Percentiles rank a stretch among this genome's conserved stretches.
Conservation (phyloP, 805 yeast species). For the Ogataea nonfermentans region DNA sequence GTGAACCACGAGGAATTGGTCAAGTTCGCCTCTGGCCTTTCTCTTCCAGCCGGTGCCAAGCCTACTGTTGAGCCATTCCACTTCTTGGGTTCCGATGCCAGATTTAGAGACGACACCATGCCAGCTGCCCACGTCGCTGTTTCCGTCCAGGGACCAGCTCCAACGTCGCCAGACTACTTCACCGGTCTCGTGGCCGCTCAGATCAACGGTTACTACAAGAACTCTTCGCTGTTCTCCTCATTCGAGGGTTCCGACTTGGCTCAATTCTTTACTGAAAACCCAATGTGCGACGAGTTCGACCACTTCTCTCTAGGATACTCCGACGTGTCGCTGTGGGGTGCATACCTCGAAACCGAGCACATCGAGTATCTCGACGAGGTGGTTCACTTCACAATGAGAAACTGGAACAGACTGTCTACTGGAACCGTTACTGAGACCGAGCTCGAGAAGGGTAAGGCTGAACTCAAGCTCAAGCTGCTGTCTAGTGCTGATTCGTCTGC, state of each 20-base stretch:
- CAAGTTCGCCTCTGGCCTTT: constrained; percentile 55
- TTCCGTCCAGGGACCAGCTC: constrained; percentile 71
- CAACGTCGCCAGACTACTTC: constrained; percentile 60
- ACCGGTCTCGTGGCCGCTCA: constrained; percentile 73
- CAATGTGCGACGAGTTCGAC: constrained; percentile 65
- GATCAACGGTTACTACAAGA: constrained; percentile 54
- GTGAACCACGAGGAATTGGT: constrained; percentile 67
- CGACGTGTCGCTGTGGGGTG: constrained; percentile 84
- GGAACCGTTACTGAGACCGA: constrained; percentile 70
- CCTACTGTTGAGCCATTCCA: constrained; percentile 50
- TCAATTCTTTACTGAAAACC: constrained; percentile 66
- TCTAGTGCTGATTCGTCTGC: constrained; percentile 44
- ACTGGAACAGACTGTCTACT: constrained; percentile 82
- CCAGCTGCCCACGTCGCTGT: constrained; percentile 77
- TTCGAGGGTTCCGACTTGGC: constrained; percentile 69
- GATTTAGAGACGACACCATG: constrained; percentile 84
- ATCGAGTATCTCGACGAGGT: constrained; percentile 66
- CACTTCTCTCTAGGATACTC: constrained; percentile 74
- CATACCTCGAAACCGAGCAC: constrained; percentile 63
- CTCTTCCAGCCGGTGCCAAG: constrained; percentile 51
- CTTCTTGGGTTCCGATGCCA: constrained; percentile 83
- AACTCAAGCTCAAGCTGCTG: constrained; percentile 63
- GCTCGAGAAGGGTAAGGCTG: constrained; percentile 73
- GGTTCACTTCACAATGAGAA: constrained; percentile 76
- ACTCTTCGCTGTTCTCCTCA: constrained; percentile 50